These are phyloP conservation scores for Puccinia hordei DNA, from an alignment of 1,284 basidiomycete species.

Conservation along the genomic window DNA sequence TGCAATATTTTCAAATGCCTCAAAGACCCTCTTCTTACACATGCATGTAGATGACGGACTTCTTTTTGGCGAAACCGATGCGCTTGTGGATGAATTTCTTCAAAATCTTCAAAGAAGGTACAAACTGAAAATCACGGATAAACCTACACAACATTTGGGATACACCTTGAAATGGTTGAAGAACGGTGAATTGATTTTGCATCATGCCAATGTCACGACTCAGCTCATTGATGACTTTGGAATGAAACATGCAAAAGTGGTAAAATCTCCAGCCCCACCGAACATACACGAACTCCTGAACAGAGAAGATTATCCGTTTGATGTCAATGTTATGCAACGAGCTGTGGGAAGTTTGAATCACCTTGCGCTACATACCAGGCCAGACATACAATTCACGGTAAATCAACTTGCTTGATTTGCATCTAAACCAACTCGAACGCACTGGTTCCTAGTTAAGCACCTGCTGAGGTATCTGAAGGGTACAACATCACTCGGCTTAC, in stretches of 20 bases:
- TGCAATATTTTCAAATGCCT: neutral
- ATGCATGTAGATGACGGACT: slow-evolving; percentile 4
- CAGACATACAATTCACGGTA: slow-evolving; percentile 7
- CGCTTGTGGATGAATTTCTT: neutral
- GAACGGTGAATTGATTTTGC: neutral
- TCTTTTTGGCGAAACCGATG: neutral
- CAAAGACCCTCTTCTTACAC: neutral
- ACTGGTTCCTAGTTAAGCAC: neutral
- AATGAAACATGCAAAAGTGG: neutral
- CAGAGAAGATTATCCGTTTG: neutral
- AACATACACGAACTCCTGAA: neutral
- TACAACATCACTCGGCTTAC: too few relatives aligned
- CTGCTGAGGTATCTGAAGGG: too few relatives aligned
- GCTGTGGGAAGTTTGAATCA: slow-evolving; percentile 10
- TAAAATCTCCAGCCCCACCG: neutral
- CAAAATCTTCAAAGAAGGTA: neutral
- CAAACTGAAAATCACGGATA: slow-evolving; percentile 2
- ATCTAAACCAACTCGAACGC: neutral
- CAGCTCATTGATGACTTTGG: slow-evolving; percentile 2
- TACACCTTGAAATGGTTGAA: neutral
- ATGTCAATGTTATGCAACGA: slow-evolving; percentile 3
- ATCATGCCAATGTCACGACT: neutral
- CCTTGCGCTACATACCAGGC: slow-evolving; percentile 8
- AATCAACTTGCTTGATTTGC: neutral
- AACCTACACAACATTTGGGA: slow-evolving; percentile 12